Conservation (phyloP, 2,329 filamentous ascomycete genomes). For the Diaporthe sp. region DNA sequence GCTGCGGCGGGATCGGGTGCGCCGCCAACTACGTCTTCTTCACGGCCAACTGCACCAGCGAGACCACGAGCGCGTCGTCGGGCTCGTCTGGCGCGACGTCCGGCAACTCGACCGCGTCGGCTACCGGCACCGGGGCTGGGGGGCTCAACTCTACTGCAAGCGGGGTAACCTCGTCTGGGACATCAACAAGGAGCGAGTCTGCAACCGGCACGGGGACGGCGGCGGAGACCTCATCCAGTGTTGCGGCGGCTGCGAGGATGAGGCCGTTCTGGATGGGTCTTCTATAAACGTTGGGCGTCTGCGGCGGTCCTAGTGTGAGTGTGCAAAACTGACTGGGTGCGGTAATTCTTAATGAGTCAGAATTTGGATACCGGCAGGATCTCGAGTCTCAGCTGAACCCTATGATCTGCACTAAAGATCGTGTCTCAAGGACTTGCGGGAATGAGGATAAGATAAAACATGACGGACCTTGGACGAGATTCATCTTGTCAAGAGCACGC, state of each 20-base stretch:
- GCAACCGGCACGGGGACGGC: slow-evolving; percentile 21
- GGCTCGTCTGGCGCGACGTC: not conserved
- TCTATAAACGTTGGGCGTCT: not conserved
- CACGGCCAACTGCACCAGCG: slow-evolving; percentile 31
- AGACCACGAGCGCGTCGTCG: not conserved
- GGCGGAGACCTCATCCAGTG: slow-evolving; percentile 21
- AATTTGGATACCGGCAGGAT: not conserved
- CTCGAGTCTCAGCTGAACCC: not conserved
- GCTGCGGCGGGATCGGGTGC: slow-evolving; percentile 40
- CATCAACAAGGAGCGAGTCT: slow-evolving; percentile 15
- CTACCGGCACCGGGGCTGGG: not conserved
- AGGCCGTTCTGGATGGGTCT: slow-evolving; percentile 31
- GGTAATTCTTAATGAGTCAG: not conserved
- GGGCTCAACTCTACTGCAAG: slow-evolving; percentile 16
- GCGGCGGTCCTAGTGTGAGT: too few species aligned
- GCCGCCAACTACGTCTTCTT: slow-evolving; percentile 36
- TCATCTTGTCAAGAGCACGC: not conserved
- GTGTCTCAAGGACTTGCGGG: not conserved
- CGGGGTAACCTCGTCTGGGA: not conserved
- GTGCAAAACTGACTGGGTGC: too few species aligned
- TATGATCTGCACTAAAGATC: not conserved
- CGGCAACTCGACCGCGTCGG: slow-evolving; percentile 17
- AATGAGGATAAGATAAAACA: not conserved
- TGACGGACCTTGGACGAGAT: not conserved
- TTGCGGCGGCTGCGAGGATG: slow-evolving; percentile 30